Evolutionary conservation across 768 basidiomycete genomes (phyloP), one percentile per base, ranked within the genome.

Genomic region (Auricularia heimuer): DNA sequence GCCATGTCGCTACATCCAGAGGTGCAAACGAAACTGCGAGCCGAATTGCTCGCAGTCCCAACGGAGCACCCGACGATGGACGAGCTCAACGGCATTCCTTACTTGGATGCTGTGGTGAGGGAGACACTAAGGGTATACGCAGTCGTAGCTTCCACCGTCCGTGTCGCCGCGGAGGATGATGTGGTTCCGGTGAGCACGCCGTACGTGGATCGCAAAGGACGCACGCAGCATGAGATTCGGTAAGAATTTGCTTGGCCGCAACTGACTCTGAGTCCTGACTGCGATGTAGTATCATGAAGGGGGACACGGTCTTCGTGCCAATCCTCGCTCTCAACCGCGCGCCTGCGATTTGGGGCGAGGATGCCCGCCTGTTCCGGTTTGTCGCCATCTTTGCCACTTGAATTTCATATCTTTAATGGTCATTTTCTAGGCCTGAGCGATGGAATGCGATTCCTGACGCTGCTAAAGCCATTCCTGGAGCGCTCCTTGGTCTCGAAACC

Each of bases 31-130:
- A 82, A 82, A 67, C 78, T 92, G 0, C 79, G 86, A 0, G 77
- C 82, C 1, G 88, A 91, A 69, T 75, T 87, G 1, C 72, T 82
- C 7, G 70, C 74, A 0, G 75, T 86, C 11, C 69, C 77, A 0
- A 84, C 82, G 0, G 83, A 87, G 10, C 82, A 74, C 0, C 88
- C 88, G 2, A 79, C 80, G 3, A 88, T 90, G 85, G 89, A 91
- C 37, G 80, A 85, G 37, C 79, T 92, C 1, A 81, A 83, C 64
- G 76, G 80, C 3, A 77, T 93, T 3, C 81, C 86, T 0, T 90
- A 88, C 69, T 83, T 92, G n/a, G 90, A 90, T 67, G 77, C 77
- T 21, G 80, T 88, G 10, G 77, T 87, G 2, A 80, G 82, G 7
- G 88, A 89, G 73, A 82, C 80, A 0, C 72, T 89, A 64, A 81